Conservation (phyloP, 225 moss, liverwort and hornwort genomes). For the Ulota crispa region DNA sequence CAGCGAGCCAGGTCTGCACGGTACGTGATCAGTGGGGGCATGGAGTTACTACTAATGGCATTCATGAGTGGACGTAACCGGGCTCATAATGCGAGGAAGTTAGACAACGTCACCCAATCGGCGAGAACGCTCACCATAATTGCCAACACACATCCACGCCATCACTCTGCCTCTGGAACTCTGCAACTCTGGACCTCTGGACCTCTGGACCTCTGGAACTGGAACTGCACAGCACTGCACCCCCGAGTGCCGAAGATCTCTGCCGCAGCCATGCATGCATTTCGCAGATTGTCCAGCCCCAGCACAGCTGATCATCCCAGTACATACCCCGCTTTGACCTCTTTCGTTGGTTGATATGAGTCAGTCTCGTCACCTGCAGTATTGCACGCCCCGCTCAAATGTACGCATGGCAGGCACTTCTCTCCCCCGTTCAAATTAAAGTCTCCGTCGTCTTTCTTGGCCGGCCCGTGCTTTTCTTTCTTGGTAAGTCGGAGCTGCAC, state of each 20-base stretch:
- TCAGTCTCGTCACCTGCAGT: neutral
- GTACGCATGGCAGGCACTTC: neutral
- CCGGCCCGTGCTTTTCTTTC: neutral
- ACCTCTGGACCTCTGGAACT: neutral
- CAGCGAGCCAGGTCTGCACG: neutral
- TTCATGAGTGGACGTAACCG: conserved; percentile 8
- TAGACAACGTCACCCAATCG: neutral
- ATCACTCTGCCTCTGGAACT: neutral
- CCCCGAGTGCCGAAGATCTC: neutral
- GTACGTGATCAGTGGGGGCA: neutral
- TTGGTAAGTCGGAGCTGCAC: neutral
- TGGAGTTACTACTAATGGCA: neutral
- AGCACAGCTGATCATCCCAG: neutral
- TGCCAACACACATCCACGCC: neutral
- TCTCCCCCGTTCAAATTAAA: neutral
- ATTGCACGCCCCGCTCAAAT: neutral
- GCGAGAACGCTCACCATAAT: neutral
- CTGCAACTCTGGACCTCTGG: neutral
- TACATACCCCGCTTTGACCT: neutral
- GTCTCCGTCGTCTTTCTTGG: neutral
- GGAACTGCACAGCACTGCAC: too few species aligned
- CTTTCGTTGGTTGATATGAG: neutral
- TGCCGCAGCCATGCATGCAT: neutral
- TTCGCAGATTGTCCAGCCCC: too few species aligned
- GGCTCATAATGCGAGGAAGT: conserved; percentile 19